phyloP scores from a whole-genome alignment of 805 yeast species.

The Kockiozyma suomiensis region DNA sequence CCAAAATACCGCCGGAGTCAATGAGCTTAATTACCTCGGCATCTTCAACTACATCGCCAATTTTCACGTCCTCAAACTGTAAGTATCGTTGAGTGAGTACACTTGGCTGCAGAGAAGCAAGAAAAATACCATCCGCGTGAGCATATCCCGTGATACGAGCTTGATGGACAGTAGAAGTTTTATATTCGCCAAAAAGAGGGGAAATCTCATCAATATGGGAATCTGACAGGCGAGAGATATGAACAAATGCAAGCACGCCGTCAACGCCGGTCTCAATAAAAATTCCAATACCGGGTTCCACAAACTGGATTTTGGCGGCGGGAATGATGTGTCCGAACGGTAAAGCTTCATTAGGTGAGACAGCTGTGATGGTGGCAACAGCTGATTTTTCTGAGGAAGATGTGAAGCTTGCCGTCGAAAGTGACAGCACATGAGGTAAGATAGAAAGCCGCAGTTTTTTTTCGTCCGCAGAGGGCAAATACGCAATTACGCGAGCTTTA shows the following conservation, averaged over 20 bases:
- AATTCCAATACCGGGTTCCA: slow-evolving; percentile 47
- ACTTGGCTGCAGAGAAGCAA: slow-evolving; percentile 68
- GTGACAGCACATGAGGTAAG: slow-evolving; percentile 56
- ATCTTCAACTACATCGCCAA: slow-evolving; percentile 66
- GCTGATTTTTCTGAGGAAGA: not conserved
- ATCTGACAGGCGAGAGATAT: slow-evolving; percentile 63
- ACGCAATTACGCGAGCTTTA: slow-evolving; percentile 30
- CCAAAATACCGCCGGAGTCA: slow-evolving; percentile 65
- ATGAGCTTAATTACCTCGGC: slow-evolving; percentile 58
- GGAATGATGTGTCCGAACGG: slow-evolving; percentile 74
- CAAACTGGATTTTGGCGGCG: slow-evolving; percentile 58
- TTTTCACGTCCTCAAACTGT: slow-evolving; percentile 69
- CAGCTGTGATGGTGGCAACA: not conserved
- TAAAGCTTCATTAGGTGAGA: slow-evolving; percentile 59
- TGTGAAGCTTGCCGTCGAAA: slow-evolving; percentile 35
- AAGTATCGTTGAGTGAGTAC: slow-evolving; percentile 67
- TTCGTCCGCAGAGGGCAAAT: slow-evolving; percentile 31
- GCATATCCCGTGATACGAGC: slow-evolving; percentile 81
- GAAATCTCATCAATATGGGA: slow-evolving; percentile 44
- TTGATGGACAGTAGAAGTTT: slow-evolving; percentile 64
- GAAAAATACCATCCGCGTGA: slow-evolving; percentile 63
- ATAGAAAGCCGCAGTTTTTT: slow-evolving; percentile 67
- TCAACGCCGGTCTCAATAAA: slow-evolving; percentile 53
- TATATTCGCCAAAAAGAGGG: slow-evolving; percentile 45
- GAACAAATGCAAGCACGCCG: slow-evolving; percentile 68